These are phyloP conservation scores for Xylariaceae sp. DNA, from an alignment of 2,329 filamentous ascomycete genomes.

Conservation along the genomic window DNA sequence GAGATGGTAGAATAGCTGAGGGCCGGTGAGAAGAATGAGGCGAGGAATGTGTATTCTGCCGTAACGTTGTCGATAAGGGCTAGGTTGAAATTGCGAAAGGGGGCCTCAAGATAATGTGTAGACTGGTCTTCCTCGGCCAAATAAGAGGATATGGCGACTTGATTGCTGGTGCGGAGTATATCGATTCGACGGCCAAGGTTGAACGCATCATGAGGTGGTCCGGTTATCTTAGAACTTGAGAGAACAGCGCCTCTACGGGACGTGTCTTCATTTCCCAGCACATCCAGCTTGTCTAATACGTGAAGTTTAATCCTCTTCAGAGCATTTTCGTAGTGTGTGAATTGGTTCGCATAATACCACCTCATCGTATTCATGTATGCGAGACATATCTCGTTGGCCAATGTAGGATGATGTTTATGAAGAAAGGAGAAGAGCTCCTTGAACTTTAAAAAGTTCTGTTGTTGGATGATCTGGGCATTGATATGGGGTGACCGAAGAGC, in stretches of 20 bases:
- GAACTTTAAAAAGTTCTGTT: conserved; percentile 87
- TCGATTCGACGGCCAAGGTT: conserved; percentile 87
- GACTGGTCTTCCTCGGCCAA: conserved; percentile 88
- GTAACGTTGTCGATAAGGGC: conserved; percentile 93
- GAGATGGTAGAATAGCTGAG: conserved; percentile 79
- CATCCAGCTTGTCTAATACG: conserved; percentile 79
- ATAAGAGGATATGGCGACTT: conserved; percentile 82
- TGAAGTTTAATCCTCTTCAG: conserved; percentile 87
- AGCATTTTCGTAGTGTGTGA: conserved; percentile 83
- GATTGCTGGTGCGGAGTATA: conserved; percentile 74
- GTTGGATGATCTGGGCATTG: conserved; percentile 96
- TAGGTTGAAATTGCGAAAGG: conserved; percentile 94
- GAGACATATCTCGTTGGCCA: conserved; percentile 88
- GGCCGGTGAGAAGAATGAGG: conserved; percentile 83
- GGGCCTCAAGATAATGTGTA: conserved; percentile 85
- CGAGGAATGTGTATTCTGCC: conserved; percentile 93
- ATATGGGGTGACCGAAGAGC: conserved; percentile 92
- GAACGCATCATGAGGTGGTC: conserved; percentile 82
- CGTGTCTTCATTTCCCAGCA: conserved; percentile 79
- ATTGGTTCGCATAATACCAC: conserved; percentile 96
- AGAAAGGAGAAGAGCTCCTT: conserved; percentile 90
- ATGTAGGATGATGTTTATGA: conserved; percentile 77
- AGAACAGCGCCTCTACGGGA: conserved; percentile 68
- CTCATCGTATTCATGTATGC: conserved; percentile 99
- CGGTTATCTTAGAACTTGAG: conserved; percentile 57